These are phyloP conservation scores for Sugiyamaella americana DNA, from an alignment of 805 yeast genomes.

Conservation along the genomic window DNA sequence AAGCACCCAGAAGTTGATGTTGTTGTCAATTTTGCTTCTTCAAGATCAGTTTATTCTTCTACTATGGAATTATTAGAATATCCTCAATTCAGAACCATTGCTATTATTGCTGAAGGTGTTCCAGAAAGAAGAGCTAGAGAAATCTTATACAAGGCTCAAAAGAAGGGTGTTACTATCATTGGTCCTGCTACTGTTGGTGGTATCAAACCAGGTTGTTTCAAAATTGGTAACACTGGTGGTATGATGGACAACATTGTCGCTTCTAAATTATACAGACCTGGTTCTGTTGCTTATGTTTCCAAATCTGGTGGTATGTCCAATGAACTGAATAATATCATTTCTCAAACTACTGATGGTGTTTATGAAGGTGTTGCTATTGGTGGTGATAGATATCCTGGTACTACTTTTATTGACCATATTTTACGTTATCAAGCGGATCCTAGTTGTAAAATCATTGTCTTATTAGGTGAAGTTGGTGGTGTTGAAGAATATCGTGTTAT, in stretches of 20 bases:
- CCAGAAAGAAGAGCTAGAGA: constrained; percentile 46
- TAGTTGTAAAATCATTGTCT: constrained; percentile 58
- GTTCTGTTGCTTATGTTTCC: constrained; percentile 43
- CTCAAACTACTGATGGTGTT: constrained; percentile 42
- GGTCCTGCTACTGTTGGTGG: constrained; percentile 47
- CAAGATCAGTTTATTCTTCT: constrained; percentile 42
- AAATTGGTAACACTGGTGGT: constrained; percentile 45
- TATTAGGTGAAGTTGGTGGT: constrained; percentile 68
- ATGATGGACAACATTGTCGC: constrained; percentile 47
- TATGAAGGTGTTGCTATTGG: constrained; percentile 63
- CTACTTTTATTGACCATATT: constrained; percentile 63
- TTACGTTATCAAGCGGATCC: constrained; percentile 58
- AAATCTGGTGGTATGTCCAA: constrained; percentile 46
- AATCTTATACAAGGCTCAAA: constrained; percentile 38
- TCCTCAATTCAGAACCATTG: constrained; percentile 42
- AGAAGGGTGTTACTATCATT: constrained; percentile 42
- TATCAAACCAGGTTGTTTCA: constrained; percentile 45
- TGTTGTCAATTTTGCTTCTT: constrained; percentile 43
- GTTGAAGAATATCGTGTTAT: constrained; percentile 68
- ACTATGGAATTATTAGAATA: constrained; percentile 42
- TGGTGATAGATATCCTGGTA: constrained; percentile 70
- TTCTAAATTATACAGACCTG: constrained; percentile 43
- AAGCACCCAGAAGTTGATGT: constrained; percentile 45
- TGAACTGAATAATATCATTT: constrained; percentile 42
- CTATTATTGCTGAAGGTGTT: constrained; percentile 45